Percentiles rank a stretch among this genome's conserved stretches.
phyloP scores from a whole-genome alignment of 78 protist genomes.

The Guillardia theta region DNA sequence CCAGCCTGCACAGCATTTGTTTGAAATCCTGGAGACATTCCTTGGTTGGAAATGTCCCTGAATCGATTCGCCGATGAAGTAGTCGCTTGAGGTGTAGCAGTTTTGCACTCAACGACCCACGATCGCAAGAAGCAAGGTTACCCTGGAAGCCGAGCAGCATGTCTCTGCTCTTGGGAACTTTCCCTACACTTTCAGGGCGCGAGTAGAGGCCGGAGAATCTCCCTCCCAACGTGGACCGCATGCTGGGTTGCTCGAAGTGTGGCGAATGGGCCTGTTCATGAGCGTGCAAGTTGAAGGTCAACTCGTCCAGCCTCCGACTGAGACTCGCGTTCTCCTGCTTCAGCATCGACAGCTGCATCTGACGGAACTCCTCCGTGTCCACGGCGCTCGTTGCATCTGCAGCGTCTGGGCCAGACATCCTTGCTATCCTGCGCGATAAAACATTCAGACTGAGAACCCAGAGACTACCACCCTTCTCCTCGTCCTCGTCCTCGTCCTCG shows the following conservation, averaged over 20 bases:
- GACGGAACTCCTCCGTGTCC: neutral
- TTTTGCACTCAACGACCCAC: neutral
- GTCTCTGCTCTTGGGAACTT: neutral
- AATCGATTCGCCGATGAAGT: neutral
- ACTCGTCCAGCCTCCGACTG: neutral
- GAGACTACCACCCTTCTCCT: too few species aligned
- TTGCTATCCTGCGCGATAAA: too few species aligned
- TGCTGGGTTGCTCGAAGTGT: neutral
- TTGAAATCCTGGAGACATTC: neutral
- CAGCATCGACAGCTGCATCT: conserved; percentile 4
- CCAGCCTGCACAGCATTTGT: neutral
- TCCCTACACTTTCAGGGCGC: neutral
- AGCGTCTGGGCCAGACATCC: too few species aligned
- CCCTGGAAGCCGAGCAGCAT: neutral
- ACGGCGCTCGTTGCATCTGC: neutral
- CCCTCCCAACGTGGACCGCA: neutral
- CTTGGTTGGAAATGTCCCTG: neutral
- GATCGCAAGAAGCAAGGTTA: neutral
- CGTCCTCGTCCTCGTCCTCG: too few species aligned
- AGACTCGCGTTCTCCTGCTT: neutral
- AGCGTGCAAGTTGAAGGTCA: neutral
- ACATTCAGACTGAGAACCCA: too few species aligned
- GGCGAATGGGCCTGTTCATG: neutral
- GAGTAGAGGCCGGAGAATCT: neutral
- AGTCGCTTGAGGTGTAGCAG: neutral